Conservation (phyloP, 495 filamentous ascomycete genomes). For the Hypoxylon fragiforme region DNA sequence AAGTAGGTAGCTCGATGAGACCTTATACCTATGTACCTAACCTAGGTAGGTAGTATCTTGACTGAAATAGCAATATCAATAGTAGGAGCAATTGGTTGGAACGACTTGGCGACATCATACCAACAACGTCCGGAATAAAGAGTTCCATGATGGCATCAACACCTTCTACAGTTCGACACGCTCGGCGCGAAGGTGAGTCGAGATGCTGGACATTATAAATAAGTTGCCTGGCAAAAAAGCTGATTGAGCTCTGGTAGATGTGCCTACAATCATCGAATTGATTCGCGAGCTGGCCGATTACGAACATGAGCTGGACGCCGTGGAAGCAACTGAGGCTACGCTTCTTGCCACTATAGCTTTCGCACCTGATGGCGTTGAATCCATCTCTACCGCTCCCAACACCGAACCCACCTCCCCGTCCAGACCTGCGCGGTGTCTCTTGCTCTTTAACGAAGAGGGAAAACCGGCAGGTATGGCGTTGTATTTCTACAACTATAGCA, state of each 20-base stretch:
- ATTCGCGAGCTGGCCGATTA: conserved; percentile 90
- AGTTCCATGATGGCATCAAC: conserved; percentile 20
- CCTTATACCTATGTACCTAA: too few species aligned
- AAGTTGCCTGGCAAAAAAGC: not conserved
- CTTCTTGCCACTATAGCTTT: conserved; percentile 82
- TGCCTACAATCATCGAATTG: conserved; percentile 76
- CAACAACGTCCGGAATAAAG: too few species aligned
- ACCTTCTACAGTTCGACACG: conserved; percentile 34
- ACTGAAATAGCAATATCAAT: too few species aligned
- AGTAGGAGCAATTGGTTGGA: too few species aligned
- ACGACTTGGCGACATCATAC: too few species aligned
- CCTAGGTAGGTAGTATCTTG: too few species aligned
- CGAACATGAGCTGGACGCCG: conserved; percentile 72
- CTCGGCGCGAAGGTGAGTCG: conserved; percentile 33
- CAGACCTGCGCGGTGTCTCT: conserved; percentile 51
- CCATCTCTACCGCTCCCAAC: conserved; percentile 38
- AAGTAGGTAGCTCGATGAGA: too few species aligned
- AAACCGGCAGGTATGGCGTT: conserved; percentile 59
- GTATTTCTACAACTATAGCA: conserved; percentile 67
- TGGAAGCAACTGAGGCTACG: conserved; percentile 74
- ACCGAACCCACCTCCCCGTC: conserved; percentile 47
- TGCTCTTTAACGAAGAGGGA: conserved; percentile 47
- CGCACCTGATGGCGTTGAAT: conserved; percentile 49
- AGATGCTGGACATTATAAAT: not conserved
- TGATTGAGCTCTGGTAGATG: conserved; percentile 45